Conservation (phyloP, 2,329 filamentous ascomycete species). For the Ustulina deusta region DNA sequence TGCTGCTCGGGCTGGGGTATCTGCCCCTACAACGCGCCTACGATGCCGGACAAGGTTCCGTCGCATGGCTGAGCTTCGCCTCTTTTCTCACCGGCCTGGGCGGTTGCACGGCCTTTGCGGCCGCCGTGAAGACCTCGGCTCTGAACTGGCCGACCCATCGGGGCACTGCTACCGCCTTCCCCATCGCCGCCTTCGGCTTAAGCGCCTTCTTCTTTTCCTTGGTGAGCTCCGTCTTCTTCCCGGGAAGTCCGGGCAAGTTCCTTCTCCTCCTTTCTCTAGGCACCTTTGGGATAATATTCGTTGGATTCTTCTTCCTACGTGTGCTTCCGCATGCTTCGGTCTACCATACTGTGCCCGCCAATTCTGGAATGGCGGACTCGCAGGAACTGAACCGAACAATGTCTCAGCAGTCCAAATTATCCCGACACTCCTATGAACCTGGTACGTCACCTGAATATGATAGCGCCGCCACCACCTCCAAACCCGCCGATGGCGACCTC, state of each 20-base stretch:
- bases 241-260: slow-evolving; percentile 84
- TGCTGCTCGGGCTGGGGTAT: slow-evolving; percentile 83
- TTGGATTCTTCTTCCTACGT: slow-evolving; percentile 86
- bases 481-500: slow-evolving; percentile 47
- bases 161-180: slow-evolving; percentile 94
- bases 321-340: slow-evolving; percentile 68
- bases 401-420: slow-evolving; percentile 57
- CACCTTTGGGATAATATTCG: slow-evolving; percentile 79
- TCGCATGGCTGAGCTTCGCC: slow-evolving; percentile 79
- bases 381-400: slow-evolving; percentile 58
- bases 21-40: slow-evolving; percentile 86
- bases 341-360: slow-evolving; percentile 69
- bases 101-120: slow-evolving; percentile 90
- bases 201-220: slow-evolving; percentile 97
- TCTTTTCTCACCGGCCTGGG: slow-evolving; percentile 88
- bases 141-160: slow-evolving; percentile 92
- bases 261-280: slow-evolving; percentile 83
- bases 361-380: slow-evolving; percentile 53
- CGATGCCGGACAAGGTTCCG: slow-evolving; percentile 71
- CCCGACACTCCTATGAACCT: slow-evolving; percentile 64
- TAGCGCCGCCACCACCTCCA: slow-evolving; percentile 51
- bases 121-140: slow-evolving; percentile 86
- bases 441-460: slow-evolving; percentile 67
- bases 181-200: slow-evolving; percentile 90
- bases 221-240: slow-evolving; percentile 80